Evolutionary conservation across 768 basidiomycete species (phyloP).

Genomic region (Termitomyces sp.): DNA sequence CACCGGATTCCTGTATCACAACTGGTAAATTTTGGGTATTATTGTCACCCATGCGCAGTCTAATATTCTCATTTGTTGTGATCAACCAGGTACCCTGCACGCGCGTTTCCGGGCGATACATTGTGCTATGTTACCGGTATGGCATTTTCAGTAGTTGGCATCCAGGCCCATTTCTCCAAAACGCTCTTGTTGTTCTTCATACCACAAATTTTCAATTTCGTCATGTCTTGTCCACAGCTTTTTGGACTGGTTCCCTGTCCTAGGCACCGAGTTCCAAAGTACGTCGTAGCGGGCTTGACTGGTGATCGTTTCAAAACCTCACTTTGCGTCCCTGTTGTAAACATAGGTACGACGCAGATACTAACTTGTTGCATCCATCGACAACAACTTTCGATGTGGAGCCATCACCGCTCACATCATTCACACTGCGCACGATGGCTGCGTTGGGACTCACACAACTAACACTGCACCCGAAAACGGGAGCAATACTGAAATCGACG

Average conservation of each 20-base stretch:
- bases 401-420: slow-evolving; percentile 46
- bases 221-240: slow-evolving; percentile 90
- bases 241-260: slow-evolving; percentile 94
- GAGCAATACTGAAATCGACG: slow-evolving; percentile 62
- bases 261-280: slow-evolving; percentile 90
- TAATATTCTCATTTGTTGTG: background rate
- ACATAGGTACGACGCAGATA: slow-evolving; percentile 64
- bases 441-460: slow-evolving; percentile 63
- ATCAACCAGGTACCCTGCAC: slow-evolving; percentile 84
- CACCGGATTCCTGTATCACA: slow-evolving; percentile 87
- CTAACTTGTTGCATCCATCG: slow-evolving; percentile 77
- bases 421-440: slow-evolving; percentile 56
- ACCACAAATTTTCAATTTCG: slow-evolving; percentile 96
- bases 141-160: slow-evolving; percentile 97
- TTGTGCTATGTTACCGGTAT: slow-evolving; percentile 97
- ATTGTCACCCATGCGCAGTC: background rate
- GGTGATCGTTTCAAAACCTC: background rate
- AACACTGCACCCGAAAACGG: slow-evolving; percentile 45
- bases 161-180: slow-evolving; percentile 96
- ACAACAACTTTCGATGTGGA: slow-evolving; percentile 53
- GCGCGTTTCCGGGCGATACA: slow-evolving; percentile 94
- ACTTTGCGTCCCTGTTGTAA: background rate
- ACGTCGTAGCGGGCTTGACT: slow-evolving; percentile 16
- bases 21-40: slow-evolving; percentile 60
- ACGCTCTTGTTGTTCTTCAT: slow-evolving; percentile 95